Percentiles rank a stretch among this genome's conserved stretches.
Evolutionary conservation across 176 grass and related monocot species (phyloP).

Genomic region (Oryza officinalis): DNA sequence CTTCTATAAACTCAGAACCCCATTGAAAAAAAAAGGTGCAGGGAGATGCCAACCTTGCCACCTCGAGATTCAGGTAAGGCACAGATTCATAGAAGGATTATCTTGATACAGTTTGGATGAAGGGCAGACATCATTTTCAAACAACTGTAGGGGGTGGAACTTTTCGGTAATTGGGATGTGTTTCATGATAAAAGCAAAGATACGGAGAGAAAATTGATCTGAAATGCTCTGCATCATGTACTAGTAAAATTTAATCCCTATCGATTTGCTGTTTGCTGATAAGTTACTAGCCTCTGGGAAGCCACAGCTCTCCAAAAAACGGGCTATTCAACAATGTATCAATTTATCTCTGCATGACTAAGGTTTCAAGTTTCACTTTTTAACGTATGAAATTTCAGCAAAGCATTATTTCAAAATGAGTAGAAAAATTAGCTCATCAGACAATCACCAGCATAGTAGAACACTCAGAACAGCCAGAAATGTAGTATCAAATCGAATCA

Average conservation of each 20-base stretch:
- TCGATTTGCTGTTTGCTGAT: background rate
- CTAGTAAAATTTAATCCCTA: background rate
- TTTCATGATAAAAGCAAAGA: background rate
- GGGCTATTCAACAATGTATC: background rate
- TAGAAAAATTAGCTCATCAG: background rate
- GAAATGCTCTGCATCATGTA: background rate
- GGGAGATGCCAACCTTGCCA: background rate
- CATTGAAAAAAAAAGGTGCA: background rate
- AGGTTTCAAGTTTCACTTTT: background rate
- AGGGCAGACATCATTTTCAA: background rate
- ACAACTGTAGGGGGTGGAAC: background rate
- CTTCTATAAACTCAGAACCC: background rate
- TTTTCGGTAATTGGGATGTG: background rate
- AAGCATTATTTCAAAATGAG: background rate
- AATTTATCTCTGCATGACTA: background rate
- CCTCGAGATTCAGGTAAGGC: background rate
- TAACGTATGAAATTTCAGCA: conserved; percentile 12
- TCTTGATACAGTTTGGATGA: background rate
- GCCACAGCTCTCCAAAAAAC: background rate
- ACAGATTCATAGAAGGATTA: background rate
- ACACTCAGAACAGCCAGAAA: background rate
- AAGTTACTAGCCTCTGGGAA: background rate
- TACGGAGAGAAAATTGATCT: background rate
- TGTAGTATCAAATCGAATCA: background rate
- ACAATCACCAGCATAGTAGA: background rate